phyloP scores from a whole-genome alignment of 306 rosid genomes.

The Canavalia ensiformis region DNA sequence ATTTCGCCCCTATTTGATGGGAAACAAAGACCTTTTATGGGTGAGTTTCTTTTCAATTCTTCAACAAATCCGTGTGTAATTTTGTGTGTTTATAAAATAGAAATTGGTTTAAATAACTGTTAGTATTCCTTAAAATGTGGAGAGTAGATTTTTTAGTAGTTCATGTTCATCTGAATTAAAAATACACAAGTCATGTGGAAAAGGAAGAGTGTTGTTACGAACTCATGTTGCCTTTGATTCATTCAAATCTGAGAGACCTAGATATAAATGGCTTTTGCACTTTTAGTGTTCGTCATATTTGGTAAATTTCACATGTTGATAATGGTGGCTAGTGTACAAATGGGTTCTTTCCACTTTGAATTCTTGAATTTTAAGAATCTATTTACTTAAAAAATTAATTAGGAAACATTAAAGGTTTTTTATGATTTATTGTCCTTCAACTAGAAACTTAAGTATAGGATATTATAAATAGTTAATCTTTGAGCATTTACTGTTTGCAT shows the following conservation, averaged over 20 bases:
- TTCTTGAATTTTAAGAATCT: constrained; percentile 18
- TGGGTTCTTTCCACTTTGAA: constrained; percentile 31
- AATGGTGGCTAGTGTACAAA: constrained; percentile 21
- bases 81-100: background rate
- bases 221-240: constrained; percentile 31
- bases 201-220: constrained; percentile 24
- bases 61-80: background rate
- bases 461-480: constrained; percentile 2
- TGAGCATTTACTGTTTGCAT: background rate
- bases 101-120: constrained; percentile 16
- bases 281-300: constrained; percentile 20
- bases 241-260: constrained; percentile 21
- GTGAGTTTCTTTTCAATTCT: constrained; percentile 18
- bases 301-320: constrained; percentile 35
- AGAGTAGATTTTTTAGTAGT: constrained; percentile 3
- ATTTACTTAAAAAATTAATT: background rate
- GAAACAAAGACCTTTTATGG: constrained; percentile 9
- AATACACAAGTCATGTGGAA: constrained; percentile 8
- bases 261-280: background rate
- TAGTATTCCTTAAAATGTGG: constrained; percentile 11
- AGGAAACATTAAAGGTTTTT: constrained; percentile 15
- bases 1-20: constrained; percentile 2
- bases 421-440: constrained; percentile 13
- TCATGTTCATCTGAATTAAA: constrained; percentile 20
- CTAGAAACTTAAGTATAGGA: background rate